phyloP scores from a whole-genome alignment of 2,329 filamentous ascomycete species.

The Cadophora sp. region DNA sequence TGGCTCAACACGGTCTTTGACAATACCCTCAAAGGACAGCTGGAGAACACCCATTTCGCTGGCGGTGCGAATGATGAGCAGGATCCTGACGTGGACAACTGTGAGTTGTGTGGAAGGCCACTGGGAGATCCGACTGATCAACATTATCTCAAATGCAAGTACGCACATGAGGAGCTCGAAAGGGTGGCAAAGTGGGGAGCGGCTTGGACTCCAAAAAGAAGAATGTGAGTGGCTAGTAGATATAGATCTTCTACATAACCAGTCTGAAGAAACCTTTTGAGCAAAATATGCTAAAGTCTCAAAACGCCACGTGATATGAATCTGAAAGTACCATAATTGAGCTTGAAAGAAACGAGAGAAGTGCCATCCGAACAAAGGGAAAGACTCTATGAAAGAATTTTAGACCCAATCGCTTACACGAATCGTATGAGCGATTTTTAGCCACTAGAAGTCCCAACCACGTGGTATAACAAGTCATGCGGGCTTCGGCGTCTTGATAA shows the following conservation, averaged over 20 bases:
- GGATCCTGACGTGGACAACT: slow-evolving; percentile 14
- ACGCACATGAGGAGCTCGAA: slow-evolving; percentile 30
- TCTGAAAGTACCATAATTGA: neutral
- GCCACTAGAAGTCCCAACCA: neutral
- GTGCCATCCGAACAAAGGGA: neutral
- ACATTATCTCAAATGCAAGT: slow-evolving; percentile 30
- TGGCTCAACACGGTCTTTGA: slow-evolving; percentile 21
- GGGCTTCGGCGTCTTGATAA: neutral
- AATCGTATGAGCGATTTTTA: neutral
- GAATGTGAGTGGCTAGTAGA: neutral
- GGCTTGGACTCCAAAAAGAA: neutral
- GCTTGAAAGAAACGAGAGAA: neutral
- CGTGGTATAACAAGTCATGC: slow-evolving; percentile 6
- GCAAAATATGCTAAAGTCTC: too few species aligned
- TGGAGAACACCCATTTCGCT: neutral
- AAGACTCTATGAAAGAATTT: neutral
- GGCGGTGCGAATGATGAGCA: slow-evolving; percentile 23
- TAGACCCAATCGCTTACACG: neutral
- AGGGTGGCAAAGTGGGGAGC: neutral
- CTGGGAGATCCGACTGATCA: slow-evolving; percentile 28
- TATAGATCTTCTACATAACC: neutral
- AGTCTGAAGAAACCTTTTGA: neutral
- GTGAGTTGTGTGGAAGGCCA: slow-evolving; percentile 25
- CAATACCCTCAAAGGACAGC: slow-evolving; percentile 18
- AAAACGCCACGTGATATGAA: neutral